Base-by-base conservation (phyloP, 305 asterid species). In the Fraxinus xanthoxyloides region DNA sequence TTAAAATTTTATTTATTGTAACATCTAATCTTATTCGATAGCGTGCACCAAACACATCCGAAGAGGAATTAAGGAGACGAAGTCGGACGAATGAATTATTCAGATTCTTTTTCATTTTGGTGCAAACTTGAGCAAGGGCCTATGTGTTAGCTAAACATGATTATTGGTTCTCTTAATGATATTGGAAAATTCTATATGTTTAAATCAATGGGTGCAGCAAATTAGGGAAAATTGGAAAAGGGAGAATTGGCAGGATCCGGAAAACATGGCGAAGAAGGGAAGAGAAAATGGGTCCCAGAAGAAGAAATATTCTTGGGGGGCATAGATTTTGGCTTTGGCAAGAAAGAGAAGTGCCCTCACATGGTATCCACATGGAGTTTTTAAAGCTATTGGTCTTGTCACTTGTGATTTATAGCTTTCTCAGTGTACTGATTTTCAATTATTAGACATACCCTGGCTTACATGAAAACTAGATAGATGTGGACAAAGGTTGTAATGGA, bases 281-380 rank as follows among this genome's bases (percentile, higher is more conserved):
- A 46, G 43, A 24, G 31, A 36, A 40, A 59, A 83, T 32, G 88
- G 89, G 86, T 69, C 89, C 90, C 63, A 63, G 40, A 69, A 4
- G 75, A 78, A 88, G 83, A 84, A 74, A 88, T 82, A 84, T 82
- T 86, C 86, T 78, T 31, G 35, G 85, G 35, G 85, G 83, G 89
- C 90, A 82, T 86, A 78, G 82, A 84, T 85, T 87, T 88, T 82
- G 92, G 90, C 81, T 83, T 83, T 82, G 85, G 82, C 85, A 81
- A 87, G 81, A 83, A 85, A 85, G 86, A 79, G 83, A 82, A 80
- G 78, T 79, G 77, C 67, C 19, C 69, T 86, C 91, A 90, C 96
- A 90, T 90, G 93, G 91, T 90, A 85, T 85, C 90, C 95, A 92
- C 92, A 90, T 92, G 93, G 88, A 86, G 75, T 74, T 89, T n/a